Evolutionary conservation across 1,139 yeast genomes (phyloP).

Genomic region (Barnettozyma hawaiiensis): DNA sequence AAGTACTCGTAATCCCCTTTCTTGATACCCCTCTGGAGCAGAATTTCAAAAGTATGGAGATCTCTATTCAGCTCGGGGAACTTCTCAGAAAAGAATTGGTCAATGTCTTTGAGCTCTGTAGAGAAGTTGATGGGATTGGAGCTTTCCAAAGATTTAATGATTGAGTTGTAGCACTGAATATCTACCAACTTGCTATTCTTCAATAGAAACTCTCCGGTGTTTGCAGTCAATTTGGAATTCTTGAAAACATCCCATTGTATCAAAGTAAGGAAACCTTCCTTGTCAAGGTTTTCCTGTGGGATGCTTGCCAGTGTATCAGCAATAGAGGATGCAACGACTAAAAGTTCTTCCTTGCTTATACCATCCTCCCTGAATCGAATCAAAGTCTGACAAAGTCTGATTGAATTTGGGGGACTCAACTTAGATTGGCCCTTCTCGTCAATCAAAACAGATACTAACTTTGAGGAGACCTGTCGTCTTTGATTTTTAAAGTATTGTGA

Average conservation of each 20-base stretch:
- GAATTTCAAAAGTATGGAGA: constrained; percentile 25
- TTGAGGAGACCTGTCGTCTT: neutral
- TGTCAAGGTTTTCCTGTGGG: neutral
- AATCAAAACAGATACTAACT: neutral
- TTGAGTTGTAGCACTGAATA: constrained; percentile 1
- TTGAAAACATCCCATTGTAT: constrained; percentile 10
- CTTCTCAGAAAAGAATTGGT: constrained; percentile 5
- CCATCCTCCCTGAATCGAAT: neutral
- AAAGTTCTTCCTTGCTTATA: constrained; percentile 2
- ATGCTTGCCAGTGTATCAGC: neutral
- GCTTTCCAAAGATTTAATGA: constrained; percentile 2
- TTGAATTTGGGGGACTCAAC: neutral
- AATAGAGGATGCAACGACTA: neutral
- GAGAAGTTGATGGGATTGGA: neutral
- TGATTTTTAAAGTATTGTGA: neutral
- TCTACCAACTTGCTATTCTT: neutral
- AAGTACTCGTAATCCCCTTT: constrained; percentile 28
- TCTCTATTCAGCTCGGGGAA: constrained; percentile 11
- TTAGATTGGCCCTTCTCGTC: neutral
- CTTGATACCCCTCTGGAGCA: constrained; percentile 25
- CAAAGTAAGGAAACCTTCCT: neutral
- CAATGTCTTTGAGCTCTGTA: neutral
- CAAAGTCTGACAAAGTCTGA: neutral
- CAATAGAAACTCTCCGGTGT: neutral
- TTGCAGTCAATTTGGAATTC: neutral